These are phyloP conservation scores for Albophoma yamanashiensis DNA, from an alignment of 2,329 filamentous ascomycete species.

Conservation along the genomic window DNA sequence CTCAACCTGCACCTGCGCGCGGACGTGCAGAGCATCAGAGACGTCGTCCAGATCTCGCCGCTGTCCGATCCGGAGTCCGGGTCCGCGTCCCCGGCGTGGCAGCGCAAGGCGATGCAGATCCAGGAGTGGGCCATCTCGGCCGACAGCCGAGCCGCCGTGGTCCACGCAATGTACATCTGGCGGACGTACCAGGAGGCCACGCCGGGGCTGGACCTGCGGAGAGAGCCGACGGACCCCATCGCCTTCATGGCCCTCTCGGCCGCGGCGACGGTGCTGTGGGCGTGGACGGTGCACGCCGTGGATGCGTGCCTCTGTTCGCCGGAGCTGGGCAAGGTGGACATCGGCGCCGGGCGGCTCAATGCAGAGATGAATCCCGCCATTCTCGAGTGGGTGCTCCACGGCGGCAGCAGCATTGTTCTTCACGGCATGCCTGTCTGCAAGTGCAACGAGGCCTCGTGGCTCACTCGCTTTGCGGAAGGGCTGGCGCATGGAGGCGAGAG, in stretches of 20 bases:
- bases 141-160: constrained; percentile 19
- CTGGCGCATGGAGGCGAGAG: constrained; percentile 6
- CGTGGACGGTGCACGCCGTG: constrained; percentile 19
- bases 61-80: constrained; percentile 1
- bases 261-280: constrained; percentile 23
- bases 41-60: constrained; percentile 2
- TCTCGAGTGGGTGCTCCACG: constrained; percentile 17
- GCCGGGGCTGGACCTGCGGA: constrained; percentile 2
- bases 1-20: constrained; percentile 24
- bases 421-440: constrained; percentile 6
- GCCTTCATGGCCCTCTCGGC: constrained; percentile 20
- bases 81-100: constrained; percentile 7
- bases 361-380: constrained; percentile 14
- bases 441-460: constrained; percentile 5
- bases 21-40: constrained; percentile 15
- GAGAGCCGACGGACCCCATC: constrained; percentile 18
- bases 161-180: constrained; percentile 22
- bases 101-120: constrained; percentile 11
- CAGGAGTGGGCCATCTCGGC: constrained; percentile 18
- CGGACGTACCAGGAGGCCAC: constrained; percentile 11
- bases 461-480: constrained; percentile 6
- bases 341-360: constrained; percentile 9
- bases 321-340: constrained; percentile 11
- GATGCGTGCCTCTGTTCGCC: constrained; percentile 16
- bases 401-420: constrained; percentile 5